phyloP scores from a whole-genome alignment of 2,329 filamentous ascomycete genomes.

The Cordyceps pruinosa region DNA sequence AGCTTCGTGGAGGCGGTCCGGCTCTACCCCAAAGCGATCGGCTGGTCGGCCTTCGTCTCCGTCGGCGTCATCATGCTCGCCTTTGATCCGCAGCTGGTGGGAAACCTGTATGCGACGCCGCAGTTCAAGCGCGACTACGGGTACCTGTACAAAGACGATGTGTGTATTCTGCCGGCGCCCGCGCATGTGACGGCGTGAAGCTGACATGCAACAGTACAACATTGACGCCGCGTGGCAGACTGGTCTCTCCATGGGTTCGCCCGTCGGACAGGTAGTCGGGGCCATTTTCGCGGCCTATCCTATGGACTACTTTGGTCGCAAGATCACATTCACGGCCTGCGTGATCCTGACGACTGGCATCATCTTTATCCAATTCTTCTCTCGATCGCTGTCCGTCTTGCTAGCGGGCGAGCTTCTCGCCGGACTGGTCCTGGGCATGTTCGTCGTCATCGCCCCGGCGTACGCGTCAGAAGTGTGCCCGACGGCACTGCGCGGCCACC shows the following conservation, averaged over 20 bases:
- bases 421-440: slow-evolving; percentile 36
- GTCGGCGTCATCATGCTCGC: slow-evolving; percentile 55
- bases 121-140: slow-evolving; percentile 53
- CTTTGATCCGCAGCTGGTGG: slow-evolving; percentile 59
- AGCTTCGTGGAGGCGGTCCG: slow-evolving; percentile 33
- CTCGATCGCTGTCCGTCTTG: slow-evolving; percentile 30
- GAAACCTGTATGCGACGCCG: slow-evolving; percentile 53
- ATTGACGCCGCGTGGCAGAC: slow-evolving; percentile 40
- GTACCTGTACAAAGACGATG: slow-evolving; percentile 37
- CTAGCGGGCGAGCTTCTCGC: slow-evolving; percentile 40
- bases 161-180: slow-evolving; percentile 12
- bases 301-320: slow-evolving; percentile 25
- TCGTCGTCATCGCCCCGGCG: slow-evolving; percentile 34
- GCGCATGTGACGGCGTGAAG: not conserved
- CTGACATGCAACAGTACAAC: slow-evolving; percentile 23
- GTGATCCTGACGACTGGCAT: slow-evolving; percentile 25
- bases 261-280: slow-evolving; percentile 50
- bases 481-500: slow-evolving; percentile 31
- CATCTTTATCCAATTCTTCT: slow-evolving; percentile 28
- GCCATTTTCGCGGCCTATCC: slow-evolving; percentile 43
- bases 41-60: slow-evolving; percentile 54
- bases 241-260: slow-evolving; percentile 45
- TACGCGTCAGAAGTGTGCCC: slow-evolving; percentile 40
- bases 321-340: slow-evolving; percentile 48
- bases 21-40: slow-evolving; percentile 39